These are phyloP conservation scores for Leishmania gerbilli DNA, from an alignment of 208 protist species.

Conservation along the genomic window DNA sequence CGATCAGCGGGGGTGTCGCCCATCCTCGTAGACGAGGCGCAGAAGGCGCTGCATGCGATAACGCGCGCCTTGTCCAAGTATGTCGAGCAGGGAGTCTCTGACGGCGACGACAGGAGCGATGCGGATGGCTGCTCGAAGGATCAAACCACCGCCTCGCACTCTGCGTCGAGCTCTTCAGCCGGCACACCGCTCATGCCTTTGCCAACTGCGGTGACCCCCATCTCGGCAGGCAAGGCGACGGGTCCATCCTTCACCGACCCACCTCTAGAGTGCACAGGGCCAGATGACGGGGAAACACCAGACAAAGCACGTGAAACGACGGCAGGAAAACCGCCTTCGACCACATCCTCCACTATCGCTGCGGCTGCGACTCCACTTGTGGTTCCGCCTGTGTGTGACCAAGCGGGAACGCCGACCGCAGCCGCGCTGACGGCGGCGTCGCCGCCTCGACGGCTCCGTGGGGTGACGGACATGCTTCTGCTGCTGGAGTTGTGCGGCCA, in stretches of 20 bases:
- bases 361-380: not conserved
- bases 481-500: slow-evolving; percentile 34
- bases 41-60: slow-evolving; percentile 50
- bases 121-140: not conserved
- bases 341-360: not conserved
- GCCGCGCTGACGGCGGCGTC: not conserved
- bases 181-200: slow-evolving; percentile 23
- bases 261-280: not conserved
- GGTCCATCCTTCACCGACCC: slow-evolving; percentile 6
- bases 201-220: slow-evolving; percentile 1
- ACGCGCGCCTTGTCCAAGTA: slow-evolving; percentile 63
- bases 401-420: not conserved
- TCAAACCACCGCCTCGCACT: not conserved
- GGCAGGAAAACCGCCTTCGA: not conserved
- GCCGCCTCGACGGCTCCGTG: slow-evolving; percentile 11
- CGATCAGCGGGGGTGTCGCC: slow-evolving; percentile 34
- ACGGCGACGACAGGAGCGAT: not conserved
- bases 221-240: not conserved
- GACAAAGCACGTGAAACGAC: not conserved
- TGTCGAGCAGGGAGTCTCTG: slow-evolving; percentile 34
- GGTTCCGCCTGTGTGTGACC: not conserved
- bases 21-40: slow-evolving; percentile 49
- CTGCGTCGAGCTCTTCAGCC: slow-evolving; percentile 5
- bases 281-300: slow-evolving; percentile 1
- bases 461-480: slow-evolving; percentile 26